These are phyloP conservation scores for Aspergillus quadrilineatus DNA, from an alignment of 2,329 filamentous ascomycete genomes.

Conservation along the genomic window DNA sequence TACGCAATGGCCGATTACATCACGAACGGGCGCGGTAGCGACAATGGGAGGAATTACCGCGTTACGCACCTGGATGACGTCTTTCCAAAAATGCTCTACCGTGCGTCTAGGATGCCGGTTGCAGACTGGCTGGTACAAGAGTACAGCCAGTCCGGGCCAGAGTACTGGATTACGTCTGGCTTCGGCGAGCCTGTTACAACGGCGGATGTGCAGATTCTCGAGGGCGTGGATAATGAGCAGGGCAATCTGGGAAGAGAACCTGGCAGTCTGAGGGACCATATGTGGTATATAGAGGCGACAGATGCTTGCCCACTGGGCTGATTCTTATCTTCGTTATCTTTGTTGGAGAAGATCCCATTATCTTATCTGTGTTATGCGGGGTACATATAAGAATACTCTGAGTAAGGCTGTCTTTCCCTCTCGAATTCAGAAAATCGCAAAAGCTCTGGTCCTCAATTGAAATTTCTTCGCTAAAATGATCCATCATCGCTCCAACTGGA, in stretches of 20 bases:
- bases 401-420: too few species aligned
- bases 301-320: neutral
- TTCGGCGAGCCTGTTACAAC: neutral
- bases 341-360: neutral
- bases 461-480: slow-evolving; percentile 11
- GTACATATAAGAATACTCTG: neutral
- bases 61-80: slow-evolving; percentile 34
- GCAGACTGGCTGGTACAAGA: neutral
- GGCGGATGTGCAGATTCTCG: slow-evolving; percentile 33
- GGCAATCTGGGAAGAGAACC: slow-evolving; percentile 7
- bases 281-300: slow-evolving; percentile 8
- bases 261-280: slow-evolving; percentile 1
- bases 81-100: neutral
- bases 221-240: slow-evolving; percentile 16
- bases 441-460: neutral
- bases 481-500: slow-evolving; percentile 32
- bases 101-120: neutral
- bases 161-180: slow-evolving; percentile 15
- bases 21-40: slow-evolving; percentile 20
- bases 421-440: too few species aligned
- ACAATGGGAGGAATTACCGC: slow-evolving; percentile 28
- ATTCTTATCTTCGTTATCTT: slow-evolving; percentile 1
- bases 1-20: slow-evolving; percentile 31
- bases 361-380: slow-evolving; percentile 5
- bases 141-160: slow-evolving; percentile 15